phyloP scores from a whole-genome alignment of 768 basidiomycete species.

The Hygrophoropsis aurantiaca region DNA sequence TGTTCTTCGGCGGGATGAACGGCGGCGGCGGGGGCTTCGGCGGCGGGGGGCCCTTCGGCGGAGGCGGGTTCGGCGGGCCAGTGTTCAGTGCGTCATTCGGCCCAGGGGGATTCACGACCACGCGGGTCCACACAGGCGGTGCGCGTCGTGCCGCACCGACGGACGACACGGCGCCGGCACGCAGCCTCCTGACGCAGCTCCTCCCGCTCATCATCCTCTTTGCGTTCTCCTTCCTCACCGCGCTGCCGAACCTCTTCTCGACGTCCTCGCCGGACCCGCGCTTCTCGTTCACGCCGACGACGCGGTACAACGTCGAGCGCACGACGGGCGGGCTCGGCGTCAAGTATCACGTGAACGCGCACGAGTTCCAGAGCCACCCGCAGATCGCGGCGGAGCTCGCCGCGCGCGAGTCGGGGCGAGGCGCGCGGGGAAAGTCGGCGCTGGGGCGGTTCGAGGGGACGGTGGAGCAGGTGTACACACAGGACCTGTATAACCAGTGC shows the following conservation, averaged over 20 bases:
- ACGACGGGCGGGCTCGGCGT: constrained; percentile 70
- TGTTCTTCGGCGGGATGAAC: constrained; percentile 84
- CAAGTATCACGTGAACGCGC: constrained; percentile 80
- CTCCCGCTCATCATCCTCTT: constrained; percentile 85
- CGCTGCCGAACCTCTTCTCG: constrained; percentile 73
- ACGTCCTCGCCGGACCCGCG: constrained; percentile 73
- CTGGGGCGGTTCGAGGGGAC: constrained; percentile 67
- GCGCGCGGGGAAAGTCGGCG: constrained; percentile 24
- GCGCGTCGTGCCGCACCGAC: constrained; percentile 35
- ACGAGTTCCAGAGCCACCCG: constrained; percentile 76
- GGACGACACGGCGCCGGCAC: constrained; percentile 44
- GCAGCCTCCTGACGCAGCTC: constrained; percentile 71
- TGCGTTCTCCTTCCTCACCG: constrained; percentile 78
- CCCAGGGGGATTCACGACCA: constrained; percentile 77
- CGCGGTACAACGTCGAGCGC: constrained; percentile 68
- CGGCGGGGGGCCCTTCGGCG: constrained; percentile 50
- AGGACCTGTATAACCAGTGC: constrained; percentile 70
- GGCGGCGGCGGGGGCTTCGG: constrained; percentile 52
- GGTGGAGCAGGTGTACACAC: constrained; percentile 75
- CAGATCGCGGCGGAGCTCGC: constrained; percentile 71
- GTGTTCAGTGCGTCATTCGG: constrained; percentile 82
- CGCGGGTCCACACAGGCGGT: constrained; percentile 49
- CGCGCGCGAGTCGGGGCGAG: constrained; percentile 32
- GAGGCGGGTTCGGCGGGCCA: constrained; percentile 45
- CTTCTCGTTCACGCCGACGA: constrained; percentile 65